Base-by-base conservation (phyloP, 345 rosid species). In the Brassica juncea region DNA sequence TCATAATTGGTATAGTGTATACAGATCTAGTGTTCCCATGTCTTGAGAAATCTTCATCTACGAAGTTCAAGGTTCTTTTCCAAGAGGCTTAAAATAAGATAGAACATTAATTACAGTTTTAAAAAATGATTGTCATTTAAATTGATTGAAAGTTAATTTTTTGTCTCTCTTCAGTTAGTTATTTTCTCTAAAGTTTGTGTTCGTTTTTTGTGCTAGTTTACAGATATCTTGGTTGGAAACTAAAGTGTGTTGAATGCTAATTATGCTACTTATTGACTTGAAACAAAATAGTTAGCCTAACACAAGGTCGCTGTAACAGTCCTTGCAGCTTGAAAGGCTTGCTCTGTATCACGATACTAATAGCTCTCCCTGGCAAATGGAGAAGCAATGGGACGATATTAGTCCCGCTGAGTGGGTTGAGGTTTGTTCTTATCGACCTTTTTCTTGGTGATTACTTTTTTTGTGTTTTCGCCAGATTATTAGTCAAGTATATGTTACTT, bases 291-390 rank as follows among this genome's bases (percentile, higher is more conserved):
- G 73, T 73, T 65, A 35, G 52, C 66, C 82, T 82, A 64, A 84
- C 77, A 64, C 82, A 77, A 73, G 32, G 69, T 44, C 65, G 68
- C 63, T 68, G 72, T 80, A 70, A 75, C 91, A 95, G 99, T 95
- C 99, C 25, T 84, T 95, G 83, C 93, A 93, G 63, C 93, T 95
- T 71, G 91, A 89, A 85, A 95, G 98, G 83, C 94, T 95, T 83
- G 97, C 98, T 39, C 68, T 93, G 76, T 95, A 95, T 85, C 99
- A 95, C 81, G 96, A 95, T 85, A 87, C 92, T 49, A 85, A 88
- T 84, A 88, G 88, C 81, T 78, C 82, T 76, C 98, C 91, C 21
- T 95, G 98, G 99, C 87, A 82, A 80, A 88, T 87, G 81, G 83
- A 88, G 74, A 93, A 89, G 86, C 85, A 86, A 74, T 95, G 99